Conservation (phyloP, 805 yeast genomes). For the Priceomyces fermenticarens region DNA sequence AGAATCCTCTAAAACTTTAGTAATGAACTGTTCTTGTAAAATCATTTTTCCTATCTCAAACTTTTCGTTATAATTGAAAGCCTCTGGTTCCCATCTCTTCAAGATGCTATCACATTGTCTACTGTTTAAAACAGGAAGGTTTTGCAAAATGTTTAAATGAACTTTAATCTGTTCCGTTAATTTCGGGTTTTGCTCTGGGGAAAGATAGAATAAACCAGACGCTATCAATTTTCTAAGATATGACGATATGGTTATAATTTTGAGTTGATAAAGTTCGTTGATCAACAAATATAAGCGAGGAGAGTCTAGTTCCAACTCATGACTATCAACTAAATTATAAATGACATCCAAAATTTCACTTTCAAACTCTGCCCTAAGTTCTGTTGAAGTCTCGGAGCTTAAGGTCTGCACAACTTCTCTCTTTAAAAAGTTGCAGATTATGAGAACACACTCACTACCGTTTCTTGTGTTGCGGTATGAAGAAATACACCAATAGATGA, state of each 20-base stretch:
- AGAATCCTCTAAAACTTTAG: slow-evolving; percentile 22
- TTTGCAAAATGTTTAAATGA: slow-evolving; percentile 56
- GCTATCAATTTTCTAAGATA: slow-evolving; percentile 81
- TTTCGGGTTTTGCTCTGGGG: slow-evolving; percentile 27
- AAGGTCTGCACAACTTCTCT: slow-evolving; percentile 28
- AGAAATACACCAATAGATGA: slow-evolving; percentile 40
- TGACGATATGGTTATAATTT: slow-evolving; percentile 55
- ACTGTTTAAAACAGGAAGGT: slow-evolving; percentile 54
- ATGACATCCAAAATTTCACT: slow-evolving; percentile 39
- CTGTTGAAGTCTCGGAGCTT: slow-evolving; percentile 13
- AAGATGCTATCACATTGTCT: slow-evolving; percentile 56
- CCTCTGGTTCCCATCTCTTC: slow-evolving; percentile 42
- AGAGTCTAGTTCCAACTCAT: slow-evolving; percentile 21
- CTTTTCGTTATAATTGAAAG: slow-evolving; percentile 25
- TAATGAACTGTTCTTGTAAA: slow-evolving; percentile 30
- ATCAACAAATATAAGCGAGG: slow-evolving; percentile 43
- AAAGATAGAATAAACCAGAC: slow-evolving; percentile 73
- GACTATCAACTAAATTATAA: slow-evolving; percentile 24
- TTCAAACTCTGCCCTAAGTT: slow-evolving; percentile 44
- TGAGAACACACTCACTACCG: slow-evolving; percentile 30
- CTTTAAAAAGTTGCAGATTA: slow-evolving; percentile 45
- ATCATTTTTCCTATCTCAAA: slow-evolving; percentile 38
- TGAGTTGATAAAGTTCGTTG: slow-evolving; percentile 48
- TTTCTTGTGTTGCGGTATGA: slow-evolving; percentile 28
- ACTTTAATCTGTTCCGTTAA: slow-evolving; percentile 23